Percentiles rank a stretch among this genome's conserved stretches.
phyloP scores from a whole-genome alignment of 495 filamentous ascomycete genomes.

The Aspergillus panamensis region DNA sequence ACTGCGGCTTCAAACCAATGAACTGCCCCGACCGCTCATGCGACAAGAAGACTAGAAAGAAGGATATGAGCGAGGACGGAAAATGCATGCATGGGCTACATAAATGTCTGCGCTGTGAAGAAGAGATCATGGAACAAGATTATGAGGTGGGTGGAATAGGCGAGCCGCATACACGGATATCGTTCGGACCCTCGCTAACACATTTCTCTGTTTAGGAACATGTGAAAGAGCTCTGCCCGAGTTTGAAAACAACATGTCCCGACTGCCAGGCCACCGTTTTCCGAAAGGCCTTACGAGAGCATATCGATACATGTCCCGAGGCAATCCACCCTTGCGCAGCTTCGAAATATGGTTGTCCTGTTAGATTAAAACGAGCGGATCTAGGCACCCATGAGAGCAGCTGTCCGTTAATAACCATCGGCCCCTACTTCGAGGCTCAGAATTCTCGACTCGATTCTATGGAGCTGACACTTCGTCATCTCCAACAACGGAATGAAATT shows the following conservation, averaged over 20 bases:
- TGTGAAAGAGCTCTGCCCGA: conserved; percentile 47
- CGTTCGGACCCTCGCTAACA: conserved; percentile 9
- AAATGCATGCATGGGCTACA: conserved; percentile 56
- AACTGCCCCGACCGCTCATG: conserved; percentile 55
- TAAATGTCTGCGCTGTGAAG: conserved; percentile 52
- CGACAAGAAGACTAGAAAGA: conserved; percentile 50
- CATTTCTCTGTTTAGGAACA: conserved; percentile 39
- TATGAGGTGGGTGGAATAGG: conserved; percentile 44
- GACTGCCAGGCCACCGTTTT: conserved; percentile 51
- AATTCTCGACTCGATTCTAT: conserved; percentile 53
- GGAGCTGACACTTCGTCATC: conserved; percentile 52
- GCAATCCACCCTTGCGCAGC: conserved; percentile 53
- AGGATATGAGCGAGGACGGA: conserved; percentile 34
- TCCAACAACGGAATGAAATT: conserved; percentile 57
- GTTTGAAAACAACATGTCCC: conserved; percentile 46
- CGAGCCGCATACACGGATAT: neutral
- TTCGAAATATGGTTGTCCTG: conserved; percentile 54
- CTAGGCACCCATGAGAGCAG: conserved; percentile 49
- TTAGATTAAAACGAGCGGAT: conserved; percentile 46
- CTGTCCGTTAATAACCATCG: conserved; percentile 58
- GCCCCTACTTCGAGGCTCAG: conserved; percentile 56
- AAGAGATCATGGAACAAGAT: conserved; percentile 54
- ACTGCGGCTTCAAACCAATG: conserved; percentile 65
- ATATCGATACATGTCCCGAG: conserved; percentile 52
- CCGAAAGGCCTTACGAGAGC: conserved; percentile 45